These are phyloP conservation scores for Aspergillus ochraceoroseus DNA, from an alignment of 2,329 filamentous ascomycete genomes.

Conservation along the genomic window DNA sequence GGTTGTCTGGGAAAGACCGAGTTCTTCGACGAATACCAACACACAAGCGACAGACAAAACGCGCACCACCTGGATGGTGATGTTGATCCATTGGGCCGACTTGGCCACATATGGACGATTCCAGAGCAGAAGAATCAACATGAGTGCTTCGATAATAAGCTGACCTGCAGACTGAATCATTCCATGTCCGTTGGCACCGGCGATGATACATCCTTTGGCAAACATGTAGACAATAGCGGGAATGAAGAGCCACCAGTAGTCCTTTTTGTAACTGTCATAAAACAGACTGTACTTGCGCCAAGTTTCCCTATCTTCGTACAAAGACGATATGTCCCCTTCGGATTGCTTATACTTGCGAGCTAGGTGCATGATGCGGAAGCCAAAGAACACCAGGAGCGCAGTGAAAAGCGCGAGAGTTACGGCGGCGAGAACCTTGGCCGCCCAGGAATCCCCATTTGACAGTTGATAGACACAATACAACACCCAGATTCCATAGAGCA, in stretches of 20 bases:
- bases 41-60: slow-evolving; percentile 85
- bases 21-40: slow-evolving; percentile 86
- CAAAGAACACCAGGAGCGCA: slow-evolving; percentile 72
- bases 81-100: slow-evolving; percentile 89
- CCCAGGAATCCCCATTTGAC: slow-evolving; percentile 89
- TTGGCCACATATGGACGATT: slow-evolving; percentile 79
- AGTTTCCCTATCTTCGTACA: slow-evolving; percentile 83
- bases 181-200: slow-evolving; percentile 78
- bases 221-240: slow-evolving; percentile 87
- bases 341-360: slow-evolving; percentile 67
- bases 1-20: slow-evolving; percentile 83
- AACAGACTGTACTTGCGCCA: slow-evolving; percentile 97
- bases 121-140: slow-evolving; percentile 78
- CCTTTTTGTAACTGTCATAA: slow-evolving; percentile 91
- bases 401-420: slow-evolving; percentile 80
- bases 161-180: slow-evolving; percentile 74
- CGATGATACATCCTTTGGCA: slow-evolving; percentile 78
- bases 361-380: slow-evolving; percentile 72
- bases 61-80: slow-evolving; percentile 81
- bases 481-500: slow-evolving; percentile 93
- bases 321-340: slow-evolving; percentile 65
- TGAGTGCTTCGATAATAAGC: slow-evolving; percentile 71
- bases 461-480: slow-evolving; percentile 97
- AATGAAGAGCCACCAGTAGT: slow-evolving; percentile 96
- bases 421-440: slow-evolving; percentile 75